These are phyloP conservation scores for Pezicula rhizophila DNA, from an alignment of 2,329 filamentous ascomycete genomes.

Conservation along the genomic window DNA sequence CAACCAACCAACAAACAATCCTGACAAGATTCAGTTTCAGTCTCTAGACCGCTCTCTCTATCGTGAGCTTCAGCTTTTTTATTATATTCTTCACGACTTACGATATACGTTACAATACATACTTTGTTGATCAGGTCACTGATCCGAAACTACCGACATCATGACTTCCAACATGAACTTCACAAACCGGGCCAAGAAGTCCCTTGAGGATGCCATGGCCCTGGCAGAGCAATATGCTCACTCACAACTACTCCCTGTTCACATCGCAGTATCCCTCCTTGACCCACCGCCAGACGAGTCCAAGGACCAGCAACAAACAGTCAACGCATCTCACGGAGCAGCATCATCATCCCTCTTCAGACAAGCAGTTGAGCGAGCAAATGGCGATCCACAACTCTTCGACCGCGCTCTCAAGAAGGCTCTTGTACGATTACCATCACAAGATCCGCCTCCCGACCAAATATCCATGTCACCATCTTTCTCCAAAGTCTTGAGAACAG, in stretches of 20 bases:
- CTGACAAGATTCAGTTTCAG: no score
- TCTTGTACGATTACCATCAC: conserved; percentile 83
- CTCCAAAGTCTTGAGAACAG: conserved; percentile 73
- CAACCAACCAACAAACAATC: no score
- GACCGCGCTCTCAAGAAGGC: conserved; percentile 87
- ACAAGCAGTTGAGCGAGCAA: conserved; percentile 88
- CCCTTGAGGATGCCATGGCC: conserved; percentile 80
- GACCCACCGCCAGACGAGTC: conserved; percentile 70
- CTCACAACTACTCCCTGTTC: conserved; percentile 82
- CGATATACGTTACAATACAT: conserved; percentile 1
- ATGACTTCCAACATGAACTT: conserved; percentile 77
- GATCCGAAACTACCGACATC: conserved; percentile 27
- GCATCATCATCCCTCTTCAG: conserved; percentile 74
- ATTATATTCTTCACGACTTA: conserved; percentile 6
- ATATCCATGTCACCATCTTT: conserved; percentile 79
- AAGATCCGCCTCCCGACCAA: conserved; percentile 89
- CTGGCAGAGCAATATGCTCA: conserved; percentile 88
- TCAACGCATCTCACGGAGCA: conserved; percentile 58
- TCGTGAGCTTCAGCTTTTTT: background rate
- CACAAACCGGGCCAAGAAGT: conserved; percentile 86
- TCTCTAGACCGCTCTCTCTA: no score
- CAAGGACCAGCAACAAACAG: conserved; percentile 67
- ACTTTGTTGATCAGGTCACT: conserved; percentile 15
- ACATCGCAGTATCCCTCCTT: conserved; percentile 78
- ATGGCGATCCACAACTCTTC: conserved; percentile 85